A percentile compares a stretch with the other conserved stretches of the same genome.
phyloP scores from a whole-genome alignment of 2,329 filamentous ascomycete genomes.

The Fusarium sp. region DNA sequence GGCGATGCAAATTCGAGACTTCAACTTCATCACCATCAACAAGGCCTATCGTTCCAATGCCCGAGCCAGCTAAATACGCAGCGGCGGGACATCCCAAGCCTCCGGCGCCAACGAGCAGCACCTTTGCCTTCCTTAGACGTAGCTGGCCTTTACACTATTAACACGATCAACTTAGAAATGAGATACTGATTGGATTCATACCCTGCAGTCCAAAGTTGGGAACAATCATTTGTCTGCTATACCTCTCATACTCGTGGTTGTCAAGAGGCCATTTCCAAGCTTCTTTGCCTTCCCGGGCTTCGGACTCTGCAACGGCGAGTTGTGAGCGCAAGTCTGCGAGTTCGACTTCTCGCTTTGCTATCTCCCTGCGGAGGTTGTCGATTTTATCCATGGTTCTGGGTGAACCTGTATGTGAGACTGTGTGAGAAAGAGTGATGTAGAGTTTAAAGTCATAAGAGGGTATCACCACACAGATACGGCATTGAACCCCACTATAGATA shows the following conservation, averaged over 20 bases:
- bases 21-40: conserved; percentile 92
- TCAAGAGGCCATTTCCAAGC: conserved; percentile 75
- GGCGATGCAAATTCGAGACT: conserved; percentile 90
- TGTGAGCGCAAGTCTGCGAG: conserved; percentile 61
- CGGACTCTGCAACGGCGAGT: conserved; percentile 58
- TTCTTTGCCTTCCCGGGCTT: conserved; percentile 28
- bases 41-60: conserved; percentile 84
- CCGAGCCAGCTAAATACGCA: conserved; percentile 91
- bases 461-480: conserved; percentile 3
- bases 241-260: conserved; percentile 83
- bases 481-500: conserved; percentile 21
- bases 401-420: not conserved
- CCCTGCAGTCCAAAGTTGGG: conserved; percentile 83
- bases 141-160: conserved; percentile 73
- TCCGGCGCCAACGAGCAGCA: conserved; percentile 88
- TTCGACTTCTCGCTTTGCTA: conserved; percentile 63
- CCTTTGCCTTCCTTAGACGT: conserved; percentile 74
- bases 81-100: conserved; percentile 93
- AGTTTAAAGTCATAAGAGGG: conserved; percentile 11
- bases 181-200: conserved; percentile 45
- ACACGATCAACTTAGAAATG: not conserved
- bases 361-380: conserved; percentile 61
- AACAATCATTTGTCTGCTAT: conserved; percentile 92
- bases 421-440: not conserved
- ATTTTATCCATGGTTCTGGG: conserved; percentile 53